Percentiles rank a stretch among this genome's conserved stretches.
Conservation (phyloP, 108 stramenopile genomes). For the Conticribra guillardii region DNA sequence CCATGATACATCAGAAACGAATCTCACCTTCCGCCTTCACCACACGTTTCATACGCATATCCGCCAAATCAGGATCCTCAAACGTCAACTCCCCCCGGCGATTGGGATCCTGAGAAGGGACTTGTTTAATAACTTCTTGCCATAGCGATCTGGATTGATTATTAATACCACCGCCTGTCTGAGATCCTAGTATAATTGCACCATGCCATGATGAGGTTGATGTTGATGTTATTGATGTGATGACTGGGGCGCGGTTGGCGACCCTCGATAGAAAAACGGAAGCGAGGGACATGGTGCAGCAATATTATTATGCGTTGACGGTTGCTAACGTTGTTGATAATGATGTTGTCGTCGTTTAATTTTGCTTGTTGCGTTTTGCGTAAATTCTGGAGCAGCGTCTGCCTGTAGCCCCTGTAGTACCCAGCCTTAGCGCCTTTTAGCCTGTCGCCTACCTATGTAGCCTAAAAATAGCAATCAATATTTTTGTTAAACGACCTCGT, state of each 20-base stretch:
- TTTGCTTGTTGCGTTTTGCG: too few relatives aligned
- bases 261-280: slow-evolving; percentile 5
- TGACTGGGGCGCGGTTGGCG: not conserved
- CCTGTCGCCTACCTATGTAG: too few relatives aligned
- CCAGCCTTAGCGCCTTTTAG: too few relatives aligned
- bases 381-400: too few relatives aligned
- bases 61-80: slow-evolving; percentile 49
- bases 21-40: slow-evolving; percentile 45
- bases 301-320: not conserved
- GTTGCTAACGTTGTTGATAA: not conserved
- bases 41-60: slow-evolving; percentile 38
- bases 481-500: too few relatives aligned
- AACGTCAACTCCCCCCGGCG: slow-evolving; percentile 34
- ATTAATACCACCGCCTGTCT: too few relatives aligned
- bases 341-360: too few relatives aligned
- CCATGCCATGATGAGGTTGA: too few relatives aligned
- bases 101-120: slow-evolving; percentile 41
- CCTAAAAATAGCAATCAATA: too few relatives aligned
- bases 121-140: slow-evolving; percentile 42
- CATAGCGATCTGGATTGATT: slow-evolving; percentile 36
- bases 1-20: not conserved
- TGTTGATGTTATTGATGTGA: too few relatives aligned
- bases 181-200: too few relatives aligned
- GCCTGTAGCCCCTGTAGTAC: too few relatives aligned
- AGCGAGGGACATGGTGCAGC: slow-evolving; percentile 19